A percentile compares a stretch with the other conserved stretches of the same genome.
These are phyloP conservation scores for Alternaria tenuissima DNA, from an alignment of 2,329 filamentous ascomycete genomes.

Conservation along the genomic window DNA sequence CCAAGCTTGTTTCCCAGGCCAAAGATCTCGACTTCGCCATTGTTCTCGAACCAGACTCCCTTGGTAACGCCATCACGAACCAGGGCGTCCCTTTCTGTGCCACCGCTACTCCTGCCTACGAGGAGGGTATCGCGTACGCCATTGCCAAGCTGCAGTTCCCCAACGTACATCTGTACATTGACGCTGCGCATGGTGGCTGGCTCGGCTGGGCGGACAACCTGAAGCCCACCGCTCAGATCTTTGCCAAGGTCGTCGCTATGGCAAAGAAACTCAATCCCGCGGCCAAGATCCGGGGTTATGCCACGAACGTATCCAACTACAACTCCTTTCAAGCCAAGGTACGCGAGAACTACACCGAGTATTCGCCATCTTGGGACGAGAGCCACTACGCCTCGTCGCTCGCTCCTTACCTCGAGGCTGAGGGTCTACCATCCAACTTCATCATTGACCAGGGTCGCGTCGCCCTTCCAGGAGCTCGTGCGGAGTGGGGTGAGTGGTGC, in stretches of 20 bases:
- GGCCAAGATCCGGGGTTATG: constrained; percentile 36
- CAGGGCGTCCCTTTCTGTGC: constrained; percentile 32
- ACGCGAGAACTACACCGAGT: constrained; percentile 37
- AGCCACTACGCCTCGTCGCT: constrained; percentile 35
- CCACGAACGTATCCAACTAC: constrained; percentile 42
- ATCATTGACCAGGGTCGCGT: constrained; percentile 42
- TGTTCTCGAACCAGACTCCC: constrained; percentile 39
- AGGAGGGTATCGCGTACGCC: constrained; percentile 41
- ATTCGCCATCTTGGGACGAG: constrained; percentile 35
- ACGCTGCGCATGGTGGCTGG: constrained; percentile 43
- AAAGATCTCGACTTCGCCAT: constrained; percentile 41
- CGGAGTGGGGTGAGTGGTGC: constrained; percentile 43
- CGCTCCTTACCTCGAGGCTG: constrained; percentile 29
- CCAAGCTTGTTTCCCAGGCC: constrained; percentile 32
- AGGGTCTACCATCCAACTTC: constrained; percentile 37
- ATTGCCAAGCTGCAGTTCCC: constrained; percentile 40
- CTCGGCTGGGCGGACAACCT: constrained; percentile 43
- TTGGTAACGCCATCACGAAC: constrained; percentile 43
- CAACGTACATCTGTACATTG: constrained; percentile 40
- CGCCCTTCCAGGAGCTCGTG: constrained; percentile 30
- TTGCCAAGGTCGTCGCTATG: constrained; percentile 33
- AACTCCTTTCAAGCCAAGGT: constrained; percentile 37
- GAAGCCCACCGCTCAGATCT: constrained; percentile 35
- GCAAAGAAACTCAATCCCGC: constrained; percentile 33
- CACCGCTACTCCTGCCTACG: constrained; percentile 35